These are phyloP conservation scores for Penicillium psychrofluorescens DNA, from an alignment of 495 filamentous ascomycete genomes.

Conservation along the genomic window DNA sequence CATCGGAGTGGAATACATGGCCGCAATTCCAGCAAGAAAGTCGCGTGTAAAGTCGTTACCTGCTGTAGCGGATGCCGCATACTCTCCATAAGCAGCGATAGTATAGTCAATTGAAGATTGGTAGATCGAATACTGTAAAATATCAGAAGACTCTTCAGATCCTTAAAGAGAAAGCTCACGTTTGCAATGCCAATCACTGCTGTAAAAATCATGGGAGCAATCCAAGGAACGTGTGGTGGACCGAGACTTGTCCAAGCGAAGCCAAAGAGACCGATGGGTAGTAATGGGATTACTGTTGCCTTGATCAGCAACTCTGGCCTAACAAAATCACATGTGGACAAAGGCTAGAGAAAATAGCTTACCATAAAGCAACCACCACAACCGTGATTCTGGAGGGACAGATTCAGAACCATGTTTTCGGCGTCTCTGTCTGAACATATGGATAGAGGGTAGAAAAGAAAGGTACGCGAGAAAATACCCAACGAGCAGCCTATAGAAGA, in stretches of 20 bases:
- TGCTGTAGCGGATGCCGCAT: slow-evolving; percentile 68
- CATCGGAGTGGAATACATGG: slow-evolving; percentile 37
- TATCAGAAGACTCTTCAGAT: too few relatives aligned
- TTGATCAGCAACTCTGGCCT: too few relatives aligned
- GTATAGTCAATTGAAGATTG: slow-evolving; percentile 77
- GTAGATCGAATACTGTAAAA: slow-evolving; percentile 48
- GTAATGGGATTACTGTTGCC: too few relatives aligned
- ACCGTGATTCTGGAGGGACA: slow-evolving; percentile 19
- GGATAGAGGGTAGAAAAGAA: slow-evolving; percentile 50
- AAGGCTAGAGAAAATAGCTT: slow-evolving; percentile 41
- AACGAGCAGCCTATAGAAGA: slow-evolving; percentile 37
- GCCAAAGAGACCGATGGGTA: slow-evolving; percentile 55
- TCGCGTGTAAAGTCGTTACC: slow-evolving; percentile 50
- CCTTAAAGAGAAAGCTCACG: background rate
- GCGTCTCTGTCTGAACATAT: slow-evolving; percentile 34
- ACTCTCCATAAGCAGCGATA: slow-evolving; percentile 68
- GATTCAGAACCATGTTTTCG: slow-evolving; percentile 29
- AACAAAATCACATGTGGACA: too few relatives aligned
- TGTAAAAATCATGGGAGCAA: slow-evolving; percentile 52
- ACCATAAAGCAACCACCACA: slow-evolving; percentile 36
- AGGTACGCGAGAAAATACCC: slow-evolving; percentile 57
- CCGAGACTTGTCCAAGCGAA: slow-evolving; percentile 60
- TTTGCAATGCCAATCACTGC: slow-evolving; percentile 56
- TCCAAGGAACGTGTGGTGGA: slow-evolving; percentile 49
- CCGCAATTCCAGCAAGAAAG: slow-evolving; percentile 37